Percentiles rank a stretch among this genome's conserved stretches.
Evolutionary conservation across 768 basidiomycete genomes (phyloP).

Genomic region (Lactarius hengduanensis): DNA sequence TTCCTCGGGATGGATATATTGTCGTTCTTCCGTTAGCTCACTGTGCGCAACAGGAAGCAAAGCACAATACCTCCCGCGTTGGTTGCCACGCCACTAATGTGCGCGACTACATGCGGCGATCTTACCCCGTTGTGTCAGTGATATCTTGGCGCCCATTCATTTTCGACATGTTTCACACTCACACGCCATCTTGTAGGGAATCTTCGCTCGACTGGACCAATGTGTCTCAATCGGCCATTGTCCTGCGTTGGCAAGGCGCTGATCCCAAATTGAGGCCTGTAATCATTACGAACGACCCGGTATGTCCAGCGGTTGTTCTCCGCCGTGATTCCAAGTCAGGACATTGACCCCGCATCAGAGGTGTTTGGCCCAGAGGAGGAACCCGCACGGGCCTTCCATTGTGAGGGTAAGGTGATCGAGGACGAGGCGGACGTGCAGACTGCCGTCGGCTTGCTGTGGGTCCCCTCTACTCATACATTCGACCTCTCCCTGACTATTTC

Average conservation of each 20-base stretch:
- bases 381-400: not conserved
- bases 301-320: not conserved
- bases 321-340: not conserved
- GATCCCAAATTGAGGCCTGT: constrained; percentile 5
- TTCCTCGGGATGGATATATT: not conserved
- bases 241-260: constrained; percentile 17
- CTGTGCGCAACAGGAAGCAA: not conserved
- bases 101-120: constrained; percentile 1
- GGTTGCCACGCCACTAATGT: not conserved
- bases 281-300: constrained; percentile 13
- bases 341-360: not conserved
- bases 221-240: constrained; percentile 6
- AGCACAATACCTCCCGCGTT: not conserved
- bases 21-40: not conserved
- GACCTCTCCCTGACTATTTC: not conserved
- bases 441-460: constrained; percentile 13
- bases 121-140: constrained; percentile 7
- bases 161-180: not conserved
- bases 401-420: not conserved
- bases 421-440: constrained; percentile 7
- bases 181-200: not conserved
- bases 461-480: not conserved
- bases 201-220: constrained; percentile 7
- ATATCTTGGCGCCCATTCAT: not conserved
- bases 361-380: not conserved